Evolutionary conservation across 1,284 basidiomycete genomes (phyloP), one percentile per base, ranked within the genome.

Genomic region (Vanrija sp.): DNA sequence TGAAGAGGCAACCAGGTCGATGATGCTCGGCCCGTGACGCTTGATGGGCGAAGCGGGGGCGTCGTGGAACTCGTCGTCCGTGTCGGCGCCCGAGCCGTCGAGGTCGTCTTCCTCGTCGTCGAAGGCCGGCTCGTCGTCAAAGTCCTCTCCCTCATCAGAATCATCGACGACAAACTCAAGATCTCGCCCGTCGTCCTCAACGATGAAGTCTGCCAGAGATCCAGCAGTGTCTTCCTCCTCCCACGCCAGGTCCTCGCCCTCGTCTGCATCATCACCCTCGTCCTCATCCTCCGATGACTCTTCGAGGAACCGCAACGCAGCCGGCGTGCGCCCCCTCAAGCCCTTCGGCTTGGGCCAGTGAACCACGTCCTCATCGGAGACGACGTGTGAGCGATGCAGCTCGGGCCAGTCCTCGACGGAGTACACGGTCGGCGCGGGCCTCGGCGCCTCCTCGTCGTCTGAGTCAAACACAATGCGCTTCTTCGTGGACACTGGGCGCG

Each of bases 121-220:
- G 18, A 51, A 45, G 12, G 39, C 22, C 8, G 22, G 27, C 25
- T 43, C 49, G 19, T 27, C 35, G 10, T 22, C 43, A 20, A 36
- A 18, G 16, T 46, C 49, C 18, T 23, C 38, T 10, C 49, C 52
- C 35, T 57, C 56, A 24, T 49, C 57, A 16, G 60, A 60, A 15
- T 64, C 63, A 20, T 64, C 61, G 43, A 31, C 31, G 10, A 31
- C 31, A 31, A 31, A 31, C 31, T 31, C 31, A 14, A 31, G 9
- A 14, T 31, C 31, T 12, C 72, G 68, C 19, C 66, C 66, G 25
- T 66, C 62, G 47, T 72, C 69, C 37, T 71, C 68, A 3, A 74
- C 72, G 38, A 74, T 72, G 51, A 74, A 74, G 48, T 72, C 71
- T 24, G 54, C 41, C 45, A 74, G 48, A 12, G 68, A 71, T 1